A percentile compares a stretch with the other conserved stretches of the same genome.
phyloP scores from a whole-genome alignment of 805 yeast genomes.

The Teunomyces aglyptinius region DNA sequence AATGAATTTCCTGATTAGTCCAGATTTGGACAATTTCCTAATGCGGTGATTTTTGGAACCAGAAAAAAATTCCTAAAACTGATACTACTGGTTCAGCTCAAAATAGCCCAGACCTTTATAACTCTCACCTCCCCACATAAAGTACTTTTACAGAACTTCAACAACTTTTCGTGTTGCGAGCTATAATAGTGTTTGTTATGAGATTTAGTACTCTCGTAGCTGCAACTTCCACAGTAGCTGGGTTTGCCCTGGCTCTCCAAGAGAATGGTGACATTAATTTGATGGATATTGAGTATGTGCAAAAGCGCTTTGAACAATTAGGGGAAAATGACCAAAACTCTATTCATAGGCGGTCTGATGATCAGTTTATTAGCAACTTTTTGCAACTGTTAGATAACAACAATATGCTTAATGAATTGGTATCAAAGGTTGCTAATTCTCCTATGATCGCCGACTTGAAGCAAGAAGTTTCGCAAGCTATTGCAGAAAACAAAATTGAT shows the following conservation, averaged over 20 bases:
- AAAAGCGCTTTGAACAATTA: slow-evolving; percentile 15
- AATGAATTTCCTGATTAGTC: not conserved
- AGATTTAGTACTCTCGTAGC: slow-evolving; percentile 17
- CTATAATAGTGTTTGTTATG: slow-evolving; percentile 12
- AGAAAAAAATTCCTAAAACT: slow-evolving; percentile 3
- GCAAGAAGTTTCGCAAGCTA: slow-evolving; percentile 13
- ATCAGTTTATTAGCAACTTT: not conserved
- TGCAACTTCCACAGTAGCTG: slow-evolving; percentile 15
- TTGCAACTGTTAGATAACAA: slow-evolving; percentile 16
- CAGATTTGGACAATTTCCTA: not conserved
- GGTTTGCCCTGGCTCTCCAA: slow-evolving; percentile 25
- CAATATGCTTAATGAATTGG: slow-evolving; percentile 13
- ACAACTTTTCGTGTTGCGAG: not conserved
- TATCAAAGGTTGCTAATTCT: slow-evolving; percentile 14
- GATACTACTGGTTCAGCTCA: not conserved
- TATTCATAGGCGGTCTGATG: not conserved
- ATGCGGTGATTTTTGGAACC: not conserved
- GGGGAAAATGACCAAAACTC: slow-evolving; percentile 9
- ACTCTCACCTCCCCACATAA: not conserved
- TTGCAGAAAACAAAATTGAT: slow-evolving; percentile 14
- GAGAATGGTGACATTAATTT: not conserved
- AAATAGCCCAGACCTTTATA: not conserved
- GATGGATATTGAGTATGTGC: not conserved
- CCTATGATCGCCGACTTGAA: slow-evolving; percentile 13
- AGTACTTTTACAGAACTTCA: not conserved